A percentile compares a stretch with the other conserved stretches of the same genome.
phyloP scores from a whole-genome alignment of 2,329 filamentous ascomycete genomes.

The Penicillium brevicompactum region DNA sequence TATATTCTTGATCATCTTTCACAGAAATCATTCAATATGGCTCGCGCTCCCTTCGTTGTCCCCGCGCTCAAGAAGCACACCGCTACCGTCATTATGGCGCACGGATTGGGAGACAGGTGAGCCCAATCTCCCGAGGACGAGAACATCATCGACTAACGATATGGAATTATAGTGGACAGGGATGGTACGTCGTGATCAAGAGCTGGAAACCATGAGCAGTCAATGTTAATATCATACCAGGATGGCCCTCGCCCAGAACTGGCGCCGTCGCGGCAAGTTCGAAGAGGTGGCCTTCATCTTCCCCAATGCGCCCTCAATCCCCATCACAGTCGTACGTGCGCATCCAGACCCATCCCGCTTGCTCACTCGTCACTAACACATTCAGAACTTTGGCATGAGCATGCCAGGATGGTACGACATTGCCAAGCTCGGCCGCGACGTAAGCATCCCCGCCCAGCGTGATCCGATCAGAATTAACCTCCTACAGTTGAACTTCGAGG shows the following conservation, averaged over 20 bases:
- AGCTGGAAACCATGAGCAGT: not conserved
- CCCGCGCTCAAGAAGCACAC: constrained; percentile 83
- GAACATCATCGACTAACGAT: constrained; percentile 2
- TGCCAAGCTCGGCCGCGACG: constrained; percentile 46
- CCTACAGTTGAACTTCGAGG: constrained; percentile 43
- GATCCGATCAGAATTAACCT: not conserved
- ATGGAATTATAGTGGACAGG: constrained; percentile 45
- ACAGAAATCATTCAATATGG: constrained; percentile 37
- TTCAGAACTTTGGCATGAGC: constrained; percentile 69
- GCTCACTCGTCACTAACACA: not conserved
- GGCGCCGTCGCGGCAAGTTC: constrained; percentile 76
- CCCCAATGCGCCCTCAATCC: constrained; percentile 84
- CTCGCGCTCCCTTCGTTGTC: constrained; percentile 66
- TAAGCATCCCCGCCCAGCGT: constrained; percentile 22
- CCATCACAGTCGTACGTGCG: constrained; percentile 74
- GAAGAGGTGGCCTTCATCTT: constrained; percentile 92
- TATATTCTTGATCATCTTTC: not conserved
- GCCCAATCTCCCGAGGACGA: not conserved
- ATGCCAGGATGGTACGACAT: constrained; percentile 73
- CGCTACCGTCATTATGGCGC: constrained; percentile 90
- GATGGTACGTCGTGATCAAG: constrained; percentile 41
- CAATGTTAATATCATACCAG: constrained; percentile 32
- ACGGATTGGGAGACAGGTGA: constrained; percentile 87
- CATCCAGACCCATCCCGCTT: not conserved
- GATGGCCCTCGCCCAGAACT: constrained; percentile 82